phyloP scores from a whole-genome alignment of 2,329 filamentous ascomycete species.

The Ampelomyces quisqualis region DNA sequence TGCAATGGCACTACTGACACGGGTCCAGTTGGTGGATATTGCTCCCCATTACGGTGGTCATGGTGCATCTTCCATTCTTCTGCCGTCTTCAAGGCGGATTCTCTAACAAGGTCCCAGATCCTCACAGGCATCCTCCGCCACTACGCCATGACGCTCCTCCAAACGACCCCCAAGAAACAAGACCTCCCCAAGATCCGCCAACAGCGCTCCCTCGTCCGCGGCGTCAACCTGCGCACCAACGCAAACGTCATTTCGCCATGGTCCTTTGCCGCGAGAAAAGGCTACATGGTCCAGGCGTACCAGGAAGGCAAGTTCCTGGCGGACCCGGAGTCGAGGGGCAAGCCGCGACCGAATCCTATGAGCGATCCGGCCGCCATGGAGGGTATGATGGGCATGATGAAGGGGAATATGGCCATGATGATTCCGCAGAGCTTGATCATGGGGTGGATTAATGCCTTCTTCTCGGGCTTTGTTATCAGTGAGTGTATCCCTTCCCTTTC shows the following conservation, averaged over 20 bases:
- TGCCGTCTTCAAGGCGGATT: not conserved
- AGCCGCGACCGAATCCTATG: constrained; percentile 90
- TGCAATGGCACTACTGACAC: constrained; percentile 22
- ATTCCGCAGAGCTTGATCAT: constrained; percentile 98
- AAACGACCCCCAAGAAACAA: constrained; percentile 78
- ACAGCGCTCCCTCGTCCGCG: constrained; percentile 78
- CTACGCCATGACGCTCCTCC: constrained; percentile 91
- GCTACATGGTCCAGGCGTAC: constrained; percentile 75
- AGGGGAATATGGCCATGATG: constrained; percentile 99
- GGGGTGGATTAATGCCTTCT: constrained; percentile 99
- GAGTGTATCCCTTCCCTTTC: constrained; percentile 41
- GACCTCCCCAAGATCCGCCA: constrained; percentile 76
- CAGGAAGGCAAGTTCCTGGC: constrained; percentile 87
- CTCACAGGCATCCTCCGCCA: constrained; percentile 93
- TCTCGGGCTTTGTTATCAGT: constrained; percentile 97
- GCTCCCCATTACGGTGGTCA: constrained; percentile 94
- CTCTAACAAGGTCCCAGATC: constrained; percentile 56
- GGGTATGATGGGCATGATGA: constrained; percentile 99
- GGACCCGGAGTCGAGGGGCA: constrained; percentile 79
- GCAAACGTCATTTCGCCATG: constrained; percentile 74
- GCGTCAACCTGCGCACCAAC: constrained; percentile 81
- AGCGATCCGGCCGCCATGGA: constrained; percentile 96
- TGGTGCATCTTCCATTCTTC: constrained; percentile 58
- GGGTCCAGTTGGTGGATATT: constrained; percentile 91
- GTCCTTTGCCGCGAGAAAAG: constrained; percentile 78